Evolutionary conservation across 108 stramenopile species (phyloP).

Genomic region (Pseudonitzschia pungens): DNA sequence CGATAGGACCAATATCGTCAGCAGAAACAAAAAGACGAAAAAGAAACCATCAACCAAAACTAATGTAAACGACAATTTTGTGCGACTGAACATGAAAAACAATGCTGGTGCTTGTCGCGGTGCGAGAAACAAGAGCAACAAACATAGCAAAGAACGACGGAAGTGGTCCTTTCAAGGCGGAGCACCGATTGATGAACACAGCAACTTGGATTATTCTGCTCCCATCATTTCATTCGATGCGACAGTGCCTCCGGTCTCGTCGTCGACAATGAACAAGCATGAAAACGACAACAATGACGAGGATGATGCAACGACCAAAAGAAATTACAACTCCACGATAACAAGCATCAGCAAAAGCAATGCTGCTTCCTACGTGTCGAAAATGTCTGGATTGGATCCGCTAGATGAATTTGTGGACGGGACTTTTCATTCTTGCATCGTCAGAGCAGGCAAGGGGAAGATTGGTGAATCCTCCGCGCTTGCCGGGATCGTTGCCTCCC

Average conservation of each 20-base stretch:
- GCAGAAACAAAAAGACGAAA: background rate
- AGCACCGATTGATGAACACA: background rate
- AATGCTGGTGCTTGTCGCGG: slow-evolving; percentile 78
- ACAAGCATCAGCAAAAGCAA: slow-evolving; percentile 13
- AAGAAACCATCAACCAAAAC: slow-evolving; percentile 1
- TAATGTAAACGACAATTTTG: slow-evolving; percentile 76
- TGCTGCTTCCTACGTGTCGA: slow-evolving; percentile 20
- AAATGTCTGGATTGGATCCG: slow-evolving; percentile 73
- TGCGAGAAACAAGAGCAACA: slow-evolving; percentile 61
- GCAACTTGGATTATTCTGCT: background rate
- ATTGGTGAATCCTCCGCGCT: slow-evolving; percentile 1
- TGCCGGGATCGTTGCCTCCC: background rate
- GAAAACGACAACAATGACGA: slow-evolving; percentile 23
- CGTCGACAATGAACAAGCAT: background rate
- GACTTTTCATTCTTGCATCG: slow-evolving; percentile 27
- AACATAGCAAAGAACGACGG: slow-evolving; percentile 4
- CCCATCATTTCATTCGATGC: background rate
- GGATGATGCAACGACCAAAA: background rate
- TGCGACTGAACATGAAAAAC: slow-evolving; percentile 75
- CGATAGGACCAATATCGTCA: background rate
- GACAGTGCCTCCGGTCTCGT: background rate
- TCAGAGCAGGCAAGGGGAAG: background rate
- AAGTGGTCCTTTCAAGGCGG: background rate
- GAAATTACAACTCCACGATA: background rate
- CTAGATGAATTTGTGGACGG: slow-evolving; percentile 88